Evolutionary conservation across 2,329 filamentous ascomycete genomes (phyloP).

Genomic region (Penicillium sp.): DNA sequence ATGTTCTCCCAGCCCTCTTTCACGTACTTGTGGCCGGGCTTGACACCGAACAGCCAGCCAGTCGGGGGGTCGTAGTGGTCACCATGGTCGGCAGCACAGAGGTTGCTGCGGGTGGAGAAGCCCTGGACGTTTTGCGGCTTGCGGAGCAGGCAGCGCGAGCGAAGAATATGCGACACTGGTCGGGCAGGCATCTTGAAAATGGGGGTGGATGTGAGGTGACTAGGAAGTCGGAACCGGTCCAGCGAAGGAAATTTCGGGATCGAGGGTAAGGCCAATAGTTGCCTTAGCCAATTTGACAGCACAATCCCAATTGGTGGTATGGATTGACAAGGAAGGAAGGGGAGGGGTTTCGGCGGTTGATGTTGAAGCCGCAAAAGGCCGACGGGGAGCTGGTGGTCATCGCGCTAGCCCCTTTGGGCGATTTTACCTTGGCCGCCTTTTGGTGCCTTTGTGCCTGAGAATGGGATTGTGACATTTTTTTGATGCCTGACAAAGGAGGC

Average conservation of each 20-base stretch:
- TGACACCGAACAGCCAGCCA: conserved; percentile 91
- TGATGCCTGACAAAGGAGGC: conserved; percentile 24
- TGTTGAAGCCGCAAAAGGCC: conserved; percentile 43
- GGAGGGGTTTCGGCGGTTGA: conserved; percentile 32
- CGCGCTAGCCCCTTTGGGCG: conserved; percentile 30
- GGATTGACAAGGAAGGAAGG: conserved; percentile 28
- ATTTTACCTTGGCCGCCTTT: conserved; percentile 27
- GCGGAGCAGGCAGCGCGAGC: conserved; percentile 41
- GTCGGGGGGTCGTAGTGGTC: conserved; percentile 83
- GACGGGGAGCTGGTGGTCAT: conserved; percentile 30
- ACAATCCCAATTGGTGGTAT: conserved; percentile 29
- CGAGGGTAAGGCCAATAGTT: conserved; percentile 9
- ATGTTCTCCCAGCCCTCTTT: conserved; percentile 94
- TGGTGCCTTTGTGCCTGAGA: background rate
- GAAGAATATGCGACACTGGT: conserved; percentile 39
- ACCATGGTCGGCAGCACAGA: conserved; percentile 57
- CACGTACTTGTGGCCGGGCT: conserved; percentile 92
- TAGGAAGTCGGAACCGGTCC: conserved; percentile 7
- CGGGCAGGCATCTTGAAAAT: conserved; percentile 41
- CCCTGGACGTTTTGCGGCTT: conserved; percentile 35
- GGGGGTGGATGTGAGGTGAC: conserved; percentile 14
- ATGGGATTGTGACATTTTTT: background rate
- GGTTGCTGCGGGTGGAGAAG: conserved; percentile 43
- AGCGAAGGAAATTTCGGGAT: conserved; percentile 1
- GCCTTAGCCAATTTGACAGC: conserved; percentile 14